Base-by-base conservation (phyloP, 192 early-diverging fungal genomes). In the Chytriomyces sp. region DNA sequence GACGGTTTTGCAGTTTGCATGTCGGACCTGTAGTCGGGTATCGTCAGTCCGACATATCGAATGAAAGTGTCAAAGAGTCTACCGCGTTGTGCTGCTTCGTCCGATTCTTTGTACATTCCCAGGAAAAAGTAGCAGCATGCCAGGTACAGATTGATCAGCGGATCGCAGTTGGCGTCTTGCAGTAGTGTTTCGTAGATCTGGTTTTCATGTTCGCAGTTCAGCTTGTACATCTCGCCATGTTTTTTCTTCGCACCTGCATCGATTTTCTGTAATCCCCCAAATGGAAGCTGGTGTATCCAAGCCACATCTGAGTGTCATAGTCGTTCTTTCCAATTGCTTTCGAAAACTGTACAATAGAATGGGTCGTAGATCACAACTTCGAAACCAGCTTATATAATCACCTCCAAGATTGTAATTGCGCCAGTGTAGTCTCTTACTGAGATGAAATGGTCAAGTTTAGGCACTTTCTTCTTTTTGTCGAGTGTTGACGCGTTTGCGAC, bases 1-100 rank as follows among this genome's bases (percentile, higher is more conserved):
- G 77, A 8, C 89, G 84, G 79, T 90, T 90, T 76, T 90, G 89
- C n/a, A 90, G 80, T 68, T 90, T 90, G 77, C 87, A 87, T 11
- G 82, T 85, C n/a, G 89, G 87, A 1, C 87, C 86, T 87, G 1
- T 11, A n/a, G 62, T 6, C 2, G 20, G 11, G 11, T 57, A 57
- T 57, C 20, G 53, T 57, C 20, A 20, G 20, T 24, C 11, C 35
- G 16, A 50, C 45, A n/a, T 69, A 59, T 18, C 7, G 16, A 45
- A 61, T 50, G 13, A n/a, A n/a, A n/a, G n/a, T n/a, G n/a, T n/a
- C n/a, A n/a, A 26, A 26, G 18, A 43, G 18, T 24, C 5, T 46
- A 83, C 88, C 87, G 67, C 83, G 81, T 81, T 89, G 82, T 4
- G 89, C 89, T 23, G 77, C 82, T 45, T 89, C 87, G 71, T 90